Percentiles rank a stretch among this genome's conserved stretches.
phyloP scores from a whole-genome alignment of 2,329 filamentous ascomycete species.

The Decorospora gaudefroyi region DNA sequence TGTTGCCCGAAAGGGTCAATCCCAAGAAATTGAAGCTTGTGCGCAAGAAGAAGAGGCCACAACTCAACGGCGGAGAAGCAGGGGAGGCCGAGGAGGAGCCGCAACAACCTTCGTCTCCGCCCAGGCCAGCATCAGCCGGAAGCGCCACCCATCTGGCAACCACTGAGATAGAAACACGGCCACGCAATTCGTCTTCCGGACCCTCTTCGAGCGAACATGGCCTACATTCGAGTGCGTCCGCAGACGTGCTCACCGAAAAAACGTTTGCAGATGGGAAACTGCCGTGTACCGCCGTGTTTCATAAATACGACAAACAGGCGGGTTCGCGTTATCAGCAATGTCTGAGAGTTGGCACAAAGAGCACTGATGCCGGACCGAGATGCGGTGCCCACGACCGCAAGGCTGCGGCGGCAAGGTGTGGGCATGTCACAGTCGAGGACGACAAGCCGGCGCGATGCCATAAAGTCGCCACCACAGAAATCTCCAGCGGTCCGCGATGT shows the following conservation, averaged over 20 bases:
- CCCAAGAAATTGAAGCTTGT: conserved; percentile 14
- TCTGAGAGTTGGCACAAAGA: background rate
- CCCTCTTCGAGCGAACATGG: background rate
- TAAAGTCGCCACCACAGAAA: background rate
- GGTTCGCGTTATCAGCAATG: conserved; percentile 14
- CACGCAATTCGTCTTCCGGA: too few species aligned
- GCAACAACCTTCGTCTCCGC: background rate
- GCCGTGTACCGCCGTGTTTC: conserved; percentile 11
- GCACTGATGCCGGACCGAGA: conserved; percentile 1
- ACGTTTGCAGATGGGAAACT: conserved; percentile 3
- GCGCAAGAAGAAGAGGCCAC: conserved; percentile 12
- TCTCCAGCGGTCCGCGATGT: conserved; percentile 1
- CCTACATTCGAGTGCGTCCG: background rate
- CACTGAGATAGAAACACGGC: too few species aligned
- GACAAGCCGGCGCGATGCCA: background rate
- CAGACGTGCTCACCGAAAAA: conserved; percentile 2
- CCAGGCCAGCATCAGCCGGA: background rate
- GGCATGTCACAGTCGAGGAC: background rate
- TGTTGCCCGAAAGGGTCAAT: conserved; percentile 14
- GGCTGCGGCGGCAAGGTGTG: conserved; percentile 4
- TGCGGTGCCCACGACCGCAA: conserved; percentile 10
- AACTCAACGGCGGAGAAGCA: too few species aligned
- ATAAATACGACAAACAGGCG: conserved; percentile 6
- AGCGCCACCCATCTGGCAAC: too few species aligned
- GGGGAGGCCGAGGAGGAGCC: too few species aligned